Evolutionary conservation across 2,329 filamentous ascomycete genomes (phyloP).

Genomic region (Calonectria hongkongensis): DNA sequence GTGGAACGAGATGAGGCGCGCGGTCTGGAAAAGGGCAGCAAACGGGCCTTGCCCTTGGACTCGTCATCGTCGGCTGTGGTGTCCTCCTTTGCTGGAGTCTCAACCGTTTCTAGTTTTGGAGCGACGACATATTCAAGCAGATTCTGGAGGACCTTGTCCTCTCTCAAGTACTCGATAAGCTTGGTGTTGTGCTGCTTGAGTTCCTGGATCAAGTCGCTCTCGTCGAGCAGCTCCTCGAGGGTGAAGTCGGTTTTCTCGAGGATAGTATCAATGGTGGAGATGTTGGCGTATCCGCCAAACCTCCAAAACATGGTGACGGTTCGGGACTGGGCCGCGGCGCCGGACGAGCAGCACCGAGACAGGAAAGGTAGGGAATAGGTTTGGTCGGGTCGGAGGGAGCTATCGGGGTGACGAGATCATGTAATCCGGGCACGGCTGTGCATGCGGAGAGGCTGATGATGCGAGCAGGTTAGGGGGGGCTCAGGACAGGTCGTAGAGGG

Average conservation of each 20-base stretch:
- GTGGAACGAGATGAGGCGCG: constrained; percentile 72
- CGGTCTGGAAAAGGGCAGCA: constrained; percentile 70
- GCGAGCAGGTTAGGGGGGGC: constrained; percentile 25
- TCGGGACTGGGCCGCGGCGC: constrained; percentile 57
- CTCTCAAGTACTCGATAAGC: constrained; percentile 95
- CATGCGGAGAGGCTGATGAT: constrained; percentile 37
- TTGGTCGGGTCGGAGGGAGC: constrained; percentile 41
- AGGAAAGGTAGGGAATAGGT: constrained; percentile 43
- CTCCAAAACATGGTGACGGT: constrained; percentile 96
- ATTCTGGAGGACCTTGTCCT: constrained; percentile 88
- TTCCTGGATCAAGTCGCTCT: constrained; percentile 97
- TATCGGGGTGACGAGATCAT: constrained; percentile 53
- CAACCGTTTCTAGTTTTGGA: constrained; percentile 78
- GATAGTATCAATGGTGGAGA: constrained; percentile 96
- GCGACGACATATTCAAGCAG: constrained; percentile 95
- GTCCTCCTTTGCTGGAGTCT: constrained; percentile 66
- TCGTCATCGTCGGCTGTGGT: constrained; percentile 72
- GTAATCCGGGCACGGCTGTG: constrained; percentile 51
- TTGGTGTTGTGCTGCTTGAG: constrained; percentile 99
- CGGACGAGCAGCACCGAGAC: constrained; percentile 58
- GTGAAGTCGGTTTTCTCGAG: constrained; percentile 98
- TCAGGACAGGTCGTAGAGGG: constrained; percentile 22
- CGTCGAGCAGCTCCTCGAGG: constrained; percentile 95
- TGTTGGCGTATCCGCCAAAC: constrained; percentile 98
- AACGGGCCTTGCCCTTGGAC: constrained; percentile 66